Evolutionary conservation across 768 basidiomycete genomes (phyloP), one percentile per base, ranked within the genome.

Genomic region (Phallus indusiatus): DNA sequence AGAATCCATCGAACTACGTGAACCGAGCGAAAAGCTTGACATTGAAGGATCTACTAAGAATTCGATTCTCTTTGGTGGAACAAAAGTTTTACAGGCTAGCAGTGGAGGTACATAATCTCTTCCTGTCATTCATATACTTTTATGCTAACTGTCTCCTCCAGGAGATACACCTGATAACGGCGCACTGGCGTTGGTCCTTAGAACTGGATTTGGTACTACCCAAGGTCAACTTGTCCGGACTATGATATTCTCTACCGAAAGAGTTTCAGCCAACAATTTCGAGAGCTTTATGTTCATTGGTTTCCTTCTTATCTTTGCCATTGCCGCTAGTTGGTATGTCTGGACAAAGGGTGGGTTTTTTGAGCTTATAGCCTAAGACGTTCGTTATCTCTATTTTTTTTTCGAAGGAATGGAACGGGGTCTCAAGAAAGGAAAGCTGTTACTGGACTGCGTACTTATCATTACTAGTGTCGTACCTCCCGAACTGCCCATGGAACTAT

Each of bases 221-320:
- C 96, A 99, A 70, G 96, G 96, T 42, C 92, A 95, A 72, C 84
- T 99, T 35, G 94, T 99, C 34, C 79, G 95, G 49, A 98, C 96
- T 0, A 99, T 98, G 96, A 94, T 99, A 59, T 99, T 98, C 76
- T 94, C 92, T 14, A 94, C 92, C 0, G 96, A 99, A 67, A 88
- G 94, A 5, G 86, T 99, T 20, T 91, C 93, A 8, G 96, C 96
- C 22, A 98, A 98, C 73, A 98, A 95, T 71, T 53, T 88, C 61
- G 96, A 99, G 69, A 87, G 86, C 0, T 98, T 97, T 83, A 73
- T 97, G 59, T 99, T 99, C 75, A 97, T 99, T 61, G 96, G 94
- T 2, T 98, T 99, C 80, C 76, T 98, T 16, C 83, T 98, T 56
- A 90, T 97, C 62, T 98, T 99, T 68, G 96, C 96, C 47, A 88